Percentiles rank a stretch among this genome's conserved stretches.
phyloP scores from a whole-genome alignment of 805 yeast species.

The Yamadazyma takamatsuzukensis region DNA sequence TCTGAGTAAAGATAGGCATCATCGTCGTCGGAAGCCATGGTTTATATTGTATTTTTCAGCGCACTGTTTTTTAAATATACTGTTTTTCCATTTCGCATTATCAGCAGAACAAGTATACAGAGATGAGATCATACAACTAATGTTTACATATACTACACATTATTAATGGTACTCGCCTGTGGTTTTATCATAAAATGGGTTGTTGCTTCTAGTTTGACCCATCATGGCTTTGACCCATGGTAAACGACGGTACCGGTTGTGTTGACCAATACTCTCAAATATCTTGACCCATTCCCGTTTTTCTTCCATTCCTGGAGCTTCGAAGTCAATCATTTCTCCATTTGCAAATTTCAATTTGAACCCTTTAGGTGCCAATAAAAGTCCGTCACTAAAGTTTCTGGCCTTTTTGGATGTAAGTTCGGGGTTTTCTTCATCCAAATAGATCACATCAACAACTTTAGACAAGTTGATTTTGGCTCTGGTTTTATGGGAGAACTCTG shows the following conservation, averaged over 20 bases:
- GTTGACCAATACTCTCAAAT: conserved; percentile 53
- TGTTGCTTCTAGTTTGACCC: conserved; percentile 12
- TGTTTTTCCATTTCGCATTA: too few species aligned
- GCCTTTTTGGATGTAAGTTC: conserved; percentile 25
- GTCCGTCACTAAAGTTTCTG: conserved; percentile 70
- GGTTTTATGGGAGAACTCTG: conserved; percentile 63
- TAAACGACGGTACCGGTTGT: conserved; percentile 55
- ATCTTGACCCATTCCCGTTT: conserved; percentile 63
- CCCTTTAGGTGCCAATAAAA: conserved; percentile 64
- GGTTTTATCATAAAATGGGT: too few species aligned
- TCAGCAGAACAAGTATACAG: too few species aligned
- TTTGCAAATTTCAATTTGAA: conserved; percentile 74
- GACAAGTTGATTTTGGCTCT: conserved; percentile 73
- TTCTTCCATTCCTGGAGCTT: conserved; percentile 67
- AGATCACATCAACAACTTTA: conserved; percentile 55
- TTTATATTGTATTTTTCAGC: too few species aligned
- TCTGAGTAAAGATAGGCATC: conserved; percentile 65
- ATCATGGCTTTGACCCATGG: conserved; percentile 55
- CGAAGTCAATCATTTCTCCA: conserved; percentile 79
- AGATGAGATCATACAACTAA: too few species aligned
- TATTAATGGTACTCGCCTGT: too few species aligned
- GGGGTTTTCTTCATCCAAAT: conserved; percentile 37
- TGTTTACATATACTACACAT: too few species aligned
- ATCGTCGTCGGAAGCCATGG: conserved; percentile 47
- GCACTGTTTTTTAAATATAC: too few species aligned